Percentiles rank a stretch among this genome's conserved stretches.
Evolutionary conservation across 2,329 filamentous ascomycete genomes (phyloP).

Genomic region (Diaporthe longicolla): DNA sequence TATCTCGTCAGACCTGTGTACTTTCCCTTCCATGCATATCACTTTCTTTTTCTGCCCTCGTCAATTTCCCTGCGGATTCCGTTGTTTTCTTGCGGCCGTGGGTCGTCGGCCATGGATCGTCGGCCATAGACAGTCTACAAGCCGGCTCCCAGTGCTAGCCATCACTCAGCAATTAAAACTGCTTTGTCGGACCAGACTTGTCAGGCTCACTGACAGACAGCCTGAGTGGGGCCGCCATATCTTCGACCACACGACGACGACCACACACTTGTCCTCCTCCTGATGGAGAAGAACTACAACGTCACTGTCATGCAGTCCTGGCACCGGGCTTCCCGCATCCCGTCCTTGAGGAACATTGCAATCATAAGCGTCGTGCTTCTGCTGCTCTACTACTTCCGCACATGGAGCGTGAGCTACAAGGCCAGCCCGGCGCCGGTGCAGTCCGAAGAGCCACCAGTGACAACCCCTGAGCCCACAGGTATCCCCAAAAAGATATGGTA

Average conservation of each 20-base stretch:
- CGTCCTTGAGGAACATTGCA: constrained; percentile 4
- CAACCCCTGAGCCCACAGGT: background rate
- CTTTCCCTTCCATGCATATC: background rate
- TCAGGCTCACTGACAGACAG: background rate
- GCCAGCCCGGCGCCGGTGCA: background rate
- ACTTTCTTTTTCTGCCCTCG: background rate
- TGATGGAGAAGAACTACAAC: constrained; percentile 9
- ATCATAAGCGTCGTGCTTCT: background rate
- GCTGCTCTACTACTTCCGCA: constrained; percentile 6
- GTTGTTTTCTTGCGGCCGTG: background rate
- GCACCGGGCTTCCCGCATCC: background rate
- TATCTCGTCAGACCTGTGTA: too few species aligned
- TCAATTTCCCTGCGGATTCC: background rate
- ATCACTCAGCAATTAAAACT: background rate
- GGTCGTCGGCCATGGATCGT: too few species aligned
- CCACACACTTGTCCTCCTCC: background rate
- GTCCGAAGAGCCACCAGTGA: background rate
- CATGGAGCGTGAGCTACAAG: constrained; percentile 1
- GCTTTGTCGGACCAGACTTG: background rate
- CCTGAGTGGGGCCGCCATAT: background rate
- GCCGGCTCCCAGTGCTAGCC: background rate
- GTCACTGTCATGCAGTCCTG: background rate
- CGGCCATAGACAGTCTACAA: background rate
- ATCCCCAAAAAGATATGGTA: constrained; percentile 53
- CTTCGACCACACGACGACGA: background rate